phyloP scores from a whole-genome alignment of 169 alveolate genomes.

The Plasmodium chabaudi region DNA sequence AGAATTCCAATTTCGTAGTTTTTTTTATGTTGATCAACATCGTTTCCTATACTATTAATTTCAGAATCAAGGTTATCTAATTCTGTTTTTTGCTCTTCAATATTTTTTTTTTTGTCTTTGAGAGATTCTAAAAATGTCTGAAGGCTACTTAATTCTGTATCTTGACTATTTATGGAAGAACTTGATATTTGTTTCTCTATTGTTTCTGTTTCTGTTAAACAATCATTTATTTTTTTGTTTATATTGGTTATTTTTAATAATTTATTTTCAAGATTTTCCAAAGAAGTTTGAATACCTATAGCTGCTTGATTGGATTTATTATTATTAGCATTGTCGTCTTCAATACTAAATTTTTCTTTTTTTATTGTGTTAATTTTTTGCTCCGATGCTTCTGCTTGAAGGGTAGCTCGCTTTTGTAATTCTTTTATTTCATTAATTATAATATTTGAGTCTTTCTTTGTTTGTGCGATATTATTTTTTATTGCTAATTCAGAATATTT shows the following conservation, averaged over 20 bases:
- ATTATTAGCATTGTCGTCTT: neutral
- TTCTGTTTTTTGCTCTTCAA: constrained; percentile 5
- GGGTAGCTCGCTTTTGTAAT: neutral
- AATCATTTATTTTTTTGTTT: neutral
- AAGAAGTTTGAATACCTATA: neutral
- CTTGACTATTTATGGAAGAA: neutral
- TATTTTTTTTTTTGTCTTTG: neutral
- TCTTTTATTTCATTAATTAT: constrained; percentile 4
- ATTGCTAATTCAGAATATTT: neutral
- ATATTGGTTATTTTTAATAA: neutral
- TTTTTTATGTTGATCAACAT: constrained; percentile 4
- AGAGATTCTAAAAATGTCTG: neutral
- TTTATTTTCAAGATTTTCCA: neutral
- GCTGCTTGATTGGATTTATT: neutral
- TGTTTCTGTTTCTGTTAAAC: neutral
- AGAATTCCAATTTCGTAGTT: constrained; percentile 33
- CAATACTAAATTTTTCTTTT: neutral
- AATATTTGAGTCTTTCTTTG: neutral
- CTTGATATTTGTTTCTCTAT: neutral
- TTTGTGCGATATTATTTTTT: neutral
- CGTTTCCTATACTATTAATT: constrained; percentile 10
- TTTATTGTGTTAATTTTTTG: neutral
- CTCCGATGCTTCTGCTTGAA: neutral
- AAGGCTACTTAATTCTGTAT: constrained; percentile 5
- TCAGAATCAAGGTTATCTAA: neutral